Evolutionary conservation across 805 yeast genomes (phyloP), one percentile per base, ranked within the genome.

Genomic region (Ogataea angusta): DNA sequence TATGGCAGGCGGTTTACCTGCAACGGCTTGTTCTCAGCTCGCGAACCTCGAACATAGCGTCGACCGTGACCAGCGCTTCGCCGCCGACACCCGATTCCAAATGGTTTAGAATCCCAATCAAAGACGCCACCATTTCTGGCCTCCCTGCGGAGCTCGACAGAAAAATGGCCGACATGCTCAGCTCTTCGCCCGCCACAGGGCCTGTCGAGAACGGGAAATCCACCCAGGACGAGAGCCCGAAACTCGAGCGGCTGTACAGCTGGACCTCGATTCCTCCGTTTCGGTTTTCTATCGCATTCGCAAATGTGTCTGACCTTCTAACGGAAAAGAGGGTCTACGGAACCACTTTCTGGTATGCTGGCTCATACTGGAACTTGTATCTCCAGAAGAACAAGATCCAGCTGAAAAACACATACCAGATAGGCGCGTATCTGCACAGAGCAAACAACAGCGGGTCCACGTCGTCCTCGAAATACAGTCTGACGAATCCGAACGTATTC

Each of bases 301-400:
- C 70, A 7, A 67, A 73, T 38, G 68, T 76, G 2, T 67, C 73
- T 3, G 67, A 66, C 10, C 58, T 76, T 13, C 56, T 62, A 12
- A 64, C 70, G 1, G 75, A 69, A 13, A 70, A 67, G 48, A 58
- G 80, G 30, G 72, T 73, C 1, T 76, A 76, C 48, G 72, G 76
- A 8, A 68, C 70, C 43, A 69, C 78, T 0, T 61, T 74, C 24
- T 76, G 80, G 79, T 76, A 75, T 50, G 79, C 80, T n/a, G 82
- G 82, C 0, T 74, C 80, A 9, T 73, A 70, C 48, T 76, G 82
- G 82, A 75, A 73, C 46, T 54, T 76, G 7, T 76, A 76, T 51
- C 59, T 75, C 23, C 81, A 76, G 43, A 76, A 73, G 47, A 68
- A 60, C 32, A 56, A 54, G 18, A 55, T 69, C 27, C 62, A 63